Percentiles rank a stretch among this genome's conserved stretches.
Conservation (phyloP, 495 filamentous ascomycete species). For the Penicillium cinerascens region DNA sequence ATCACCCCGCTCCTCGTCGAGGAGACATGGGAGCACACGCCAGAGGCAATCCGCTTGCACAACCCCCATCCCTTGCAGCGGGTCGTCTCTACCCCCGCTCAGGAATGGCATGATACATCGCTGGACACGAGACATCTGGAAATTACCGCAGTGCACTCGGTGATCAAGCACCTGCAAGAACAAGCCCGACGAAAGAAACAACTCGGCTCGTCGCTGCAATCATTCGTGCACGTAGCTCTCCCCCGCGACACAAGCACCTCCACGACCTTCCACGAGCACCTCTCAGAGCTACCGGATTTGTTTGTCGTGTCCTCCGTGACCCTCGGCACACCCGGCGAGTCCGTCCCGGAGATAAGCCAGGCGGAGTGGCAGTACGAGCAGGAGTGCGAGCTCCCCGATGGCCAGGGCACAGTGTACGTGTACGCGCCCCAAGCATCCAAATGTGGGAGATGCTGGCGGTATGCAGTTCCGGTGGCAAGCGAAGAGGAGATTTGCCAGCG, state of each 20-base stretch:
- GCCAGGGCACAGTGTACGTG: slow-evolving; percentile 55
- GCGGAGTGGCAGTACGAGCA: slow-evolving; percentile 54
- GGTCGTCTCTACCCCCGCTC: slow-evolving; percentile 23
- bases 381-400: slow-evolving; percentile 48
- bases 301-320: slow-evolving; percentile 74
- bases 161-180: slow-evolving; percentile 71
- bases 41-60: slow-evolving; percentile 56
- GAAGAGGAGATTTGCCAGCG: slow-evolving; percentile 66
- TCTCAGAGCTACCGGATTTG: slow-evolving; percentile 62
- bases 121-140: slow-evolving; percentile 54
- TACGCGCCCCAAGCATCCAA: slow-evolving; percentile 65
- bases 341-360: slow-evolving; percentile 24
- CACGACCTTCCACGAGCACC: slow-evolving; percentile 51
- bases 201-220: slow-evolving; percentile 72
- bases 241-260: slow-evolving; percentile 15
- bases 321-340: slow-evolving; percentile 35
- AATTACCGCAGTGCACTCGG: slow-evolving; percentile 51
- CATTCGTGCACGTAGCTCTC: slow-evolving; percentile 53
- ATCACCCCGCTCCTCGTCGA: slow-evolving; percentile 82
- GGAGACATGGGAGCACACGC: slow-evolving; percentile 79
- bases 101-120: slow-evolving; percentile 36
- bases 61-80: slow-evolving; percentile 43
- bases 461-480: slow-evolving; percentile 49
- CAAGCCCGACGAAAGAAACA: slow-evolving; percentile 58
- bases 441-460: slow-evolving; percentile 87